These are phyloP conservation scores for Ogataea sp. DNA, from an alignment of 805 yeast genomes.

Conservation along the genomic window DNA sequence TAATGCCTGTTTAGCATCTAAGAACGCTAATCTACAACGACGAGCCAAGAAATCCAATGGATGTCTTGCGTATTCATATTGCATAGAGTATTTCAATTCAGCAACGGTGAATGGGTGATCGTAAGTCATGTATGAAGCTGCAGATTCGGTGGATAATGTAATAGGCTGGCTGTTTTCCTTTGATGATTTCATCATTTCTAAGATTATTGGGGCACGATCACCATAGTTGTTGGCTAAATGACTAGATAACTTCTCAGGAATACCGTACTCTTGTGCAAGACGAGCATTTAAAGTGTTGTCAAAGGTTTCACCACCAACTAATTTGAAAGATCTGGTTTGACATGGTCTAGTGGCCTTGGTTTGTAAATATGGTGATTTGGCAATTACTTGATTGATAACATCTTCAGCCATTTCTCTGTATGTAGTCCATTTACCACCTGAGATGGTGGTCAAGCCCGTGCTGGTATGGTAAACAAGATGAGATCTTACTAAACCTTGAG, in stretches of 20 bases:
- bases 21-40: conserved; percentile 87
- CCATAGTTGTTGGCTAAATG: conserved; percentile 87
- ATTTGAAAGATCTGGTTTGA: conserved; percentile 43
- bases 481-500: conserved; percentile 87
- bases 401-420: conserved; percentile 97
- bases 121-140: conserved; percentile 38
- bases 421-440: conserved; percentile 99
- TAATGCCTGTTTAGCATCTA: conserved; percentile 79
- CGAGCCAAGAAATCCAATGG: conserved; percentile 88
- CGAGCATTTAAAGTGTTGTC: conserved; percentile 66
- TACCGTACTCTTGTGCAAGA: conserved; percentile 67
- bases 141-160: conserved; percentile 4
- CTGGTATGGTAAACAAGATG: conserved; percentile 67
- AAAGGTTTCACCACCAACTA: conserved; percentile 80
- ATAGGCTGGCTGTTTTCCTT: conserved; percentile 56
- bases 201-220: conserved; percentile 73
- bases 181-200: conserved; percentile 40
- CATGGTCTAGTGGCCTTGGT: conserved; percentile 29
- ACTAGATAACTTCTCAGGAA: conserved; percentile 67
- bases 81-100: conserved; percentile 74
- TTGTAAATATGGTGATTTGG: conserved; percentile 30
- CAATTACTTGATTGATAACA: conserved; percentile 68
- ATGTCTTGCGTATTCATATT: conserved; percentile 79
- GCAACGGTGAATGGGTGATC: conserved; percentile 87
- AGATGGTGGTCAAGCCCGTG: conserved; percentile 75